Percentiles rank a stretch among this genome's conserved stretches.
These are phyloP conservation scores for Yarrowia galli DNA, from an alignment of 1,139 yeast species.

Conservation along the genomic window DNA sequence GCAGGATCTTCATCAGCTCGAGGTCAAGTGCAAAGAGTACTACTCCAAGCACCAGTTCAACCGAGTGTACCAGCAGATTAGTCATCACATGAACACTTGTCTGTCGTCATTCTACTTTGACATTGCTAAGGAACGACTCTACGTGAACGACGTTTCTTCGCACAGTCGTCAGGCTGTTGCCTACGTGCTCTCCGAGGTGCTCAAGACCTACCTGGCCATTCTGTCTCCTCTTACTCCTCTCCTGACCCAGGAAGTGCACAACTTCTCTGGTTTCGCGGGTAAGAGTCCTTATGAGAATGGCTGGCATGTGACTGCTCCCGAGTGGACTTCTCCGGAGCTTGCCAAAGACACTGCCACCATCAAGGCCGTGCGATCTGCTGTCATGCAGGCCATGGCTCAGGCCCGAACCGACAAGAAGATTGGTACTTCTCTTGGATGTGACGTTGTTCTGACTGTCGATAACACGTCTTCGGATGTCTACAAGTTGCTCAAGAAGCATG, in stretches of 20 bases:
- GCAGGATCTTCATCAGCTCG: conserved; percentile 61
- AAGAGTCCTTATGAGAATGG: conserved; percentile 56
- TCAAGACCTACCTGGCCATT: conserved; percentile 67
- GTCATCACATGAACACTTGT: conserved; percentile 74
- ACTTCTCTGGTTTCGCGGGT: conserved; percentile 53
- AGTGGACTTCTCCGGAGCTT: conserved; percentile 51
- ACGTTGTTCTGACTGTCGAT: conserved; percentile 53
- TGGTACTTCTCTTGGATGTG: conserved; percentile 71
- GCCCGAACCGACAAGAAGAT: conserved; percentile 60
- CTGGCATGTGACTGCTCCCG: conserved; percentile 53
- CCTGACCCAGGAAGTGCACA: conserved; percentile 89
- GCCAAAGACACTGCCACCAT: conserved; percentile 52
- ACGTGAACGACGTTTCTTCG: conserved; percentile 66
- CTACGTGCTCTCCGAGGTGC: conserved; percentile 69
- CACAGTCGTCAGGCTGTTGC: conserved; percentile 69
- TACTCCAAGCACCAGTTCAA: conserved; percentile 71
- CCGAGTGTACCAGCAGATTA: conserved; percentile 65
- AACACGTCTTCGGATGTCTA: conserved; percentile 39
- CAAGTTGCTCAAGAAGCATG: conserved; percentile 45
- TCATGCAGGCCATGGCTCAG: conserved; percentile 58
- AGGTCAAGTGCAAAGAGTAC: conserved; percentile 54
- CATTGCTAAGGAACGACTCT: conserved; percentile 81
- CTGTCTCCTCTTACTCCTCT: conserved; percentile 85
- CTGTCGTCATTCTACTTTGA: conserved; percentile 88
- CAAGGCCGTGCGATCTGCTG: conserved; percentile 58